phyloP scores from a whole-genome alignment of 73 alveolate genomes.

The Symbiodinium natans region DNA sequence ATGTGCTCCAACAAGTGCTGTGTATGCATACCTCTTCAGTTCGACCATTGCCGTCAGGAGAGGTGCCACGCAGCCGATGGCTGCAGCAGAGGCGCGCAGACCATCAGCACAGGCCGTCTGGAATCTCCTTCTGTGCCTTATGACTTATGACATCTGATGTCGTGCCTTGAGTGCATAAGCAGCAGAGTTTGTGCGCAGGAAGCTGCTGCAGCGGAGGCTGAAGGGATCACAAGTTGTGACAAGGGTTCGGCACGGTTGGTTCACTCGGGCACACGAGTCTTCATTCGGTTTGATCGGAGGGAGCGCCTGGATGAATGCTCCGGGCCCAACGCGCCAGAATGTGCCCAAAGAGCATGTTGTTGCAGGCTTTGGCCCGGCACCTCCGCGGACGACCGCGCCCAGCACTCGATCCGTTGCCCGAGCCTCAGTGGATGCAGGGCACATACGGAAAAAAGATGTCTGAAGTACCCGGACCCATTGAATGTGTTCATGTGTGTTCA shows the following conservation, averaged over 20 bases:
- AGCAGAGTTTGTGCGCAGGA: background rate
- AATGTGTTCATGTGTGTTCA: too few relatives aligned
- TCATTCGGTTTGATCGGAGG: too few relatives aligned
- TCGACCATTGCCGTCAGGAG: background rate
- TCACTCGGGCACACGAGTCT: too few relatives aligned
- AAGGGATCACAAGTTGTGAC: too few relatives aligned
- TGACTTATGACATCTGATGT: too few relatives aligned
- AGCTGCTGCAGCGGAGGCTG: background rate
- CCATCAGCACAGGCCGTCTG: background rate
- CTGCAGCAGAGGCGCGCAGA: conserved; percentile 20
- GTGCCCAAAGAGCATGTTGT: too few relatives aligned
- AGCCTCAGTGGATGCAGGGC: background rate
- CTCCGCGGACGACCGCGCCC: conserved; percentile 23
- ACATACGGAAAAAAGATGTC: too few relatives aligned
- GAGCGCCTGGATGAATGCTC: background rate
- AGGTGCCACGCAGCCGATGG: conserved; percentile 8
- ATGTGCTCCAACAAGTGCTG: too few relatives aligned
- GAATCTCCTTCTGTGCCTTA: too few relatives aligned
- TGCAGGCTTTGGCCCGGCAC: conserved; percentile 21
- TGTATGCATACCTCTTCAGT: too few relatives aligned
- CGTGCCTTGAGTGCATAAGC: background rate
- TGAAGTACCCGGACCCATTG: too few relatives aligned
- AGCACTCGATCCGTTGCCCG: background rate
- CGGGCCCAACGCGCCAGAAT: background rate
- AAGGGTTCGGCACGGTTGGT: too few relatives aligned